Percentiles rank a stretch among this genome's conserved stretches.
These are phyloP conservation scores for Senecio squalidus DNA, from an alignment of 140 eudicot species.

Conservation along the genomic window DNA sequence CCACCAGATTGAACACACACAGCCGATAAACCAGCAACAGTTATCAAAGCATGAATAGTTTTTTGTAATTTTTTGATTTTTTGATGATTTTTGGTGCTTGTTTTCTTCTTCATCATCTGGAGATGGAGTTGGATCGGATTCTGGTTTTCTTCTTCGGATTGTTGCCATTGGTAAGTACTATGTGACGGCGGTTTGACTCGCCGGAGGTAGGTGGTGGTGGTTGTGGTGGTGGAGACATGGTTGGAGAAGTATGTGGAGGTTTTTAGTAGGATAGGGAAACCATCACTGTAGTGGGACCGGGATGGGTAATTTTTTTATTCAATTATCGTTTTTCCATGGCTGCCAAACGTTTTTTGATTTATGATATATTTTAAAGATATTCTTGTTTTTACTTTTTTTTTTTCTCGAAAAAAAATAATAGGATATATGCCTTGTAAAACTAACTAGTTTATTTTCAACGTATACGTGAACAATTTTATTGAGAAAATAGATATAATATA, in stretches of 20 bases:
- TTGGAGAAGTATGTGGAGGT: slow-evolving; percentile 15
- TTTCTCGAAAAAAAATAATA: too few relatives aligned
- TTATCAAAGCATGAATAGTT: slow-evolving; percentile 65
- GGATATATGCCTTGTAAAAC: too few relatives aligned
- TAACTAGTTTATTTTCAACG: too few relatives aligned
- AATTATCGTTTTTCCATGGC: too few relatives aligned
- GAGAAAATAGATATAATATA: too few relatives aligned
- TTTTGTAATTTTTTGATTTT: neutral
- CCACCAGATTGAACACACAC: slow-evolving; percentile 79
- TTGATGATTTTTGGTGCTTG: slow-evolving; percentile 11
- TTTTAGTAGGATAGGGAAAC: slow-evolving; percentile 20
- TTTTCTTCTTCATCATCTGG: slow-evolving; percentile 12
- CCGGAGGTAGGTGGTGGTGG: slow-evolving; percentile 19
- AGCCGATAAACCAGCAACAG: slow-evolving; percentile 83
- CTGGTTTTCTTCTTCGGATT: slow-evolving; percentile 38
- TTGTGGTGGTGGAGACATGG: slow-evolving; percentile 22
- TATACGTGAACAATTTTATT: too few relatives aligned
- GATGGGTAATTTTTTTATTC: too few relatives aligned
- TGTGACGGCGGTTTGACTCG: slow-evolving; percentile 3
- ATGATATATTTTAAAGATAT: too few relatives aligned
- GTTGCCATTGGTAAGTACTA: too few relatives aligned
- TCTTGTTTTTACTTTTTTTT: too few relatives aligned
- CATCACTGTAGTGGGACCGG: slow-evolving; percentile 26
- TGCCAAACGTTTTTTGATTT: too few relatives aligned
- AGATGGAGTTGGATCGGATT: slow-evolving; percentile 18